Evolutionary conservation across 331 rosid species (phyloP).

Genomic region (Stylosanthes scabra): DNA sequence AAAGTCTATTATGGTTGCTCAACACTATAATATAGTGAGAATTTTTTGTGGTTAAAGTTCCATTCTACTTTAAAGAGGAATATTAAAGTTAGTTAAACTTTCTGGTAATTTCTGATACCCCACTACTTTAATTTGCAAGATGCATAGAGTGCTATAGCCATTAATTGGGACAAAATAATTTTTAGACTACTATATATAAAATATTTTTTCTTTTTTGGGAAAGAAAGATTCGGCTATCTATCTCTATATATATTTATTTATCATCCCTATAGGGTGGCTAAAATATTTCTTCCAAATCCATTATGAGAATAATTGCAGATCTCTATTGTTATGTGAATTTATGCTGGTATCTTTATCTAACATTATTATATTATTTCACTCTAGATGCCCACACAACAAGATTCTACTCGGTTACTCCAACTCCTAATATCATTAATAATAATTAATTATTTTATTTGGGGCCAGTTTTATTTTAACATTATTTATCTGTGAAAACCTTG

Average conservation of each 20-base stretch:
- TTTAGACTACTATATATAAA: neutral
- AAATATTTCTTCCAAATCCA: slow-evolving; percentile 48
- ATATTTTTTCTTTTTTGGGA: slow-evolving; percentile 42
- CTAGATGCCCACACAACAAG: slow-evolving; percentile 53
- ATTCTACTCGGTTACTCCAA: slow-evolving; percentile 35
- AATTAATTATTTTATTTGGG: neutral
- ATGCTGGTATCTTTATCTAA: slow-evolving; percentile 61
- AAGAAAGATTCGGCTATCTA: slow-evolving; percentile 43
- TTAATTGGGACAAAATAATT: slow-evolving; percentile 30
- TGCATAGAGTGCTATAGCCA: slow-evolving; percentile 39
- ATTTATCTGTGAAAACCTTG: slow-evolving; percentile 20
- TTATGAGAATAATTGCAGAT: slow-evolving; percentile 59
- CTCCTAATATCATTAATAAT: slow-evolving; percentile 10
- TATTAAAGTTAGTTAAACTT: slow-evolving; percentile 36
- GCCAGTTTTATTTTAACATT: slow-evolving; percentile 27
- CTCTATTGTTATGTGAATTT: slow-evolving; percentile 56
- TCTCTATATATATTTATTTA: slow-evolving; percentile 24
- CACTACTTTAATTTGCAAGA: slow-evolving; percentile 61
- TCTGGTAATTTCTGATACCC: slow-evolving; percentile 50
- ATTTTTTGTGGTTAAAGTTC: slow-evolving; percentile 44
- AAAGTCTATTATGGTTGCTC: slow-evolving; percentile 28
- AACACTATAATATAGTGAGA: slow-evolving; percentile 21
- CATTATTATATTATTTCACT: slow-evolving; percentile 45
- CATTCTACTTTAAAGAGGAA: slow-evolving; percentile 38
- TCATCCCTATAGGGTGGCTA: slow-evolving; percentile 41